Base-by-base conservation (phyloP, 495 filamentous ascomycete genomes). In the Aspergillus affinis region DNA sequence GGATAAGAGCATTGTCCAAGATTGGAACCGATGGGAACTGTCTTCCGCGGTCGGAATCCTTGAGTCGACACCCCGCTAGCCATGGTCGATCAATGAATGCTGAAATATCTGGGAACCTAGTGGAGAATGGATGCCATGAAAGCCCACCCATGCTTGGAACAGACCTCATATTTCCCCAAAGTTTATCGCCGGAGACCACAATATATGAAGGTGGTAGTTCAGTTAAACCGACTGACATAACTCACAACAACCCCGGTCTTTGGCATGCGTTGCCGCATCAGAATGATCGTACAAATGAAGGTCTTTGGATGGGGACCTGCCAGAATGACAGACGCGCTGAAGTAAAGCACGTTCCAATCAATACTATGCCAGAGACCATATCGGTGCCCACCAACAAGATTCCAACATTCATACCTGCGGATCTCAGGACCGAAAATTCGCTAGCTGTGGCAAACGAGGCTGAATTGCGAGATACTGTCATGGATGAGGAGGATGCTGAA, bases 111-210 rank as follows among this genome's bases (percentile, higher is more conserved):
- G 58, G 63, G 10, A 61, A 61, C 18, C 64, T 20, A 69, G 71
- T 15, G 72, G 75, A 61, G 76, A 70, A 50, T 73, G 67, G 65
- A 75, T 74, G 60, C 79, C 69, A 68, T 75, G 81, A 80, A 6
- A 84, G 78, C 60, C 92, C 93, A 18, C 93, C 92, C 3, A 93
- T 96, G 91, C 84, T 95, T 7, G 93, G 93, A 47, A 62, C 73
- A 23, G 88, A 93, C 56, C 79, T 96, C 54, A 75, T 79, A 20
- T 91, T 96, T 65, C 88, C 90, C 4, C 82, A 83, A 62, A 94
- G 90, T 68, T 75, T 79, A 0, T 94, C 91, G 12, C 93, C 93
- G 0, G 85, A 90, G 63, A 82, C 81, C n/a, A 93, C 91, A 27
- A 81, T 89, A 57, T 87, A 91, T 69, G 90, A 95, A 60, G 82